Evolutionary conservation across 2,329 filamentous ascomycete species (phyloP), one percentile per base, ranked within the genome.

Genomic region (Westerdykella ornata): DNA sequence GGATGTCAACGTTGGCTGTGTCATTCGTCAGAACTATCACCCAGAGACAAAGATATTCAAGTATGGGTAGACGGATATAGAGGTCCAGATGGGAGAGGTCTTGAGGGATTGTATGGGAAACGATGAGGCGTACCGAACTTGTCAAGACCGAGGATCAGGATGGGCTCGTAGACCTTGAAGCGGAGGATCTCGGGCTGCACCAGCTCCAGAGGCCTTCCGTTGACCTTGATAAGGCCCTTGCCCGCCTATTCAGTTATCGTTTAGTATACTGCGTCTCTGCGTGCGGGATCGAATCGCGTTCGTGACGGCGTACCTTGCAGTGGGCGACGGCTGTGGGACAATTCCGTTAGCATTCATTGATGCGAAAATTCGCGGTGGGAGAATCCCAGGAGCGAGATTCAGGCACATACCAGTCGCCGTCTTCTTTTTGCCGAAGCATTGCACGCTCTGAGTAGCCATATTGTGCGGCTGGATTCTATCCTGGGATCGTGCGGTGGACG

Each of bases 91-190:
- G 12, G 7, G 8, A 26, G 4, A 11, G 3, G 13, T 36, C 34
- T 17, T 36, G 19, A n/a, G 15, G 12, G 7, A 2, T 41, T 40
- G 17, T 9, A 44, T n/a, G 33, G 19, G 32, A 22, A 14, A 11
- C 19, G 16, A 39, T 40, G 28, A 13, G 22, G 53, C 71, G 53
- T 71, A 74, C 72, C 81, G 77, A 95, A 95, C 77, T 95, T 97
- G 78, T 98, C 92, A 67, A 94, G 81, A 62, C 92, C 92, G 69
- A 97, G 82, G 69, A 98, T 86, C 65, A 98, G 84, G 73, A 98
- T 77, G 64, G 92, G 92, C 78, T 98, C 92, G 84, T 98, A 98
- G 76, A 97, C 89, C 85, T 96, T 97, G 84, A 94, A 96, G 73
- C 92, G 85, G 68, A 98, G 81, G 74, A 95, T 84, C 77, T 95